Base-by-base conservation (phyloP, 2,329 filamentous ascomycete species). In the Acephala macrosclerotiorum region DNA sequence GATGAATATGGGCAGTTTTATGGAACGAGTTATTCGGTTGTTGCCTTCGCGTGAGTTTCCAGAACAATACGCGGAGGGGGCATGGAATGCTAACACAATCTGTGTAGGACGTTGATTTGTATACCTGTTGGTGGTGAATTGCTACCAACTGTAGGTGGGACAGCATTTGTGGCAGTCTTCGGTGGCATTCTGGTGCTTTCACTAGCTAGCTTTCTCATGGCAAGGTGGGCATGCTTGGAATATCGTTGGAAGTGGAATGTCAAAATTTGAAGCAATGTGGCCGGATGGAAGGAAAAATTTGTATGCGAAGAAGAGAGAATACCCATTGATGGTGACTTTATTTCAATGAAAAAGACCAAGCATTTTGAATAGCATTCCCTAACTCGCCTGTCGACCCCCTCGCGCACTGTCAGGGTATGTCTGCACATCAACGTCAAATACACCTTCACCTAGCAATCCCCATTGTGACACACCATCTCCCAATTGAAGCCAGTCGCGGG, bases 1-100 rank as follows among this genome's bases (percentile, higher is more conserved):
- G 70, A 72, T 63, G 62, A 75, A 58, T 76, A 75, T 68, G 75
- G 71, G 0, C 68, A 71, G 20, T 75, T 64, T 38, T 75, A 73
- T 66, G 75, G 74, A 2, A 75, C 73, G 20, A 68, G 63, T 14
- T 75, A 75, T 60, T 66, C 64, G 3, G 58, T 73, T 4, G 75
- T 76, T 26, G 67, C 71, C n/a, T 72, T 75, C 68, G 71, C 73
- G 74, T 76, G 64, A 69, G 74, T 74, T 57, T 14, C n/a, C 16
- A 35, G 18, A 38, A 42, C 22, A 7, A 26, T 36, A 55, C 1
- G 1, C 2, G n/a, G 45, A 7, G 26, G 9, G 18, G 18, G 2
- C 33, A 58, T 64, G 40, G 66, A 20, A 53, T 29, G 14, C 45
- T 49, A 22, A 49, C 18, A 3, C n/a, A 7, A 14, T 3, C 16